Evolutionary conservation across 2,329 filamentous ascomycete genomes (phyloP).

Genomic region (Aphanocladium album): DNA sequence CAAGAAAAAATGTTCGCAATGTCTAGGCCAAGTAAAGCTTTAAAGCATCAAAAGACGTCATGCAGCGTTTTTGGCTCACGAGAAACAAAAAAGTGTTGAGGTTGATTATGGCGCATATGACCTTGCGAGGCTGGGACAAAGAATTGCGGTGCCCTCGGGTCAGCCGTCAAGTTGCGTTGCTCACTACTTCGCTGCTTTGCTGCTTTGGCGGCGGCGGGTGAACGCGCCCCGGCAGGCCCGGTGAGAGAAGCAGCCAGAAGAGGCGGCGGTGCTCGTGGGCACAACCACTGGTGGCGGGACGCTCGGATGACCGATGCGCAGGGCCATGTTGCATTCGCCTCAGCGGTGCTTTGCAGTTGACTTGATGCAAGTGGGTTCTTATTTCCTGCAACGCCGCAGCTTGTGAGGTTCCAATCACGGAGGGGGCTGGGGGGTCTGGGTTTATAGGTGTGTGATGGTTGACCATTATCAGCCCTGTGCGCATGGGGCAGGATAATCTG

Average conservation of each 20-base stretch:
- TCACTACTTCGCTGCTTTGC: neutral
- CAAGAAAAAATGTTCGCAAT: neutral
- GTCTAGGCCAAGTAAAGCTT: too few species aligned
- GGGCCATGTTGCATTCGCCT: neutral
- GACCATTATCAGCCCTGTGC: neutral
- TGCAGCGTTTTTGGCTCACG: neutral
- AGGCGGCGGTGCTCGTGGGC: neutral
- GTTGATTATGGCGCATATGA: neutral
- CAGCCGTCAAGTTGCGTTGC: neutral
- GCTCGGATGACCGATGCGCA: neutral
- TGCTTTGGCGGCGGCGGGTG: too few species aligned
- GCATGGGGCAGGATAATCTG: neutral
- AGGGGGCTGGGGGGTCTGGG: neutral
- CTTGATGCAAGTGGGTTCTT: neutral
- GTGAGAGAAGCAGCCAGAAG: neutral
- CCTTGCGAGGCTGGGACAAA: neutral
- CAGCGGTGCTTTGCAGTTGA: neutral
- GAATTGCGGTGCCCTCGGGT: neutral
- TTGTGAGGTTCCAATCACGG: neutral
- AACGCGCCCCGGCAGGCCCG: neutral
- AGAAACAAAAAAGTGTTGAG: neutral
- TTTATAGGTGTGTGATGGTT: neutral
- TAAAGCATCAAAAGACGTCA: neutral
- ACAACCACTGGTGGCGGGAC: constrained; percentile 1
- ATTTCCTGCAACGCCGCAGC: neutral